Evolutionary conservation across 768 basidiomycete genomes (phyloP).

Genomic region (Trametes cubensis): DNA sequence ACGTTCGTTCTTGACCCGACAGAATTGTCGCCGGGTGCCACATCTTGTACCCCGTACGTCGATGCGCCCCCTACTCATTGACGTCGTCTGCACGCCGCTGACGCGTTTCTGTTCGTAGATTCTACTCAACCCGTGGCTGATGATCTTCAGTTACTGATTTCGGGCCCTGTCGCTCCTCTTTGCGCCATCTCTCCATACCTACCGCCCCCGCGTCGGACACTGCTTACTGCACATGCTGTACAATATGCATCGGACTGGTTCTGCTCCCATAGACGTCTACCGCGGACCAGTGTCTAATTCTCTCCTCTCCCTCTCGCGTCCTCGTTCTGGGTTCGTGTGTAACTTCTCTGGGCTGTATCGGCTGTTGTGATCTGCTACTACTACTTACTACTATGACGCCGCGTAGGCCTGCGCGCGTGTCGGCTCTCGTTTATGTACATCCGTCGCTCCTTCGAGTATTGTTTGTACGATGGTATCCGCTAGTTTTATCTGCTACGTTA

Average conservation of each 20-base stretch:
- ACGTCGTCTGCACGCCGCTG: background rate
- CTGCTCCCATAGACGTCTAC: background rate
- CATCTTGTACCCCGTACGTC: constrained; percentile 72
- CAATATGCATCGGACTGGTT: background rate
- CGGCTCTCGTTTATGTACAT: background rate
- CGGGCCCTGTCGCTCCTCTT: background rate
- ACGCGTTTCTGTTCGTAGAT: constrained; percentile 6
- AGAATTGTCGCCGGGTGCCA: constrained; percentile 69
- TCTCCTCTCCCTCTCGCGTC: background rate
- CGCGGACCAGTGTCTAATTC: background rate
- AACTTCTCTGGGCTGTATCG: too few species aligned
- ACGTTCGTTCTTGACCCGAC: constrained; percentile 2
- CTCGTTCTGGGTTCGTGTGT: background rate
- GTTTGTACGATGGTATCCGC: too few species aligned
- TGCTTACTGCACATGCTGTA: background rate
- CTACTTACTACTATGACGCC: background rate
- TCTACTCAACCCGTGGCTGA: constrained; percentile 79
- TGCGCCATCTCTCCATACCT: background rate
- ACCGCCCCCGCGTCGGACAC: background rate
- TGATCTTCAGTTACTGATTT: constrained; percentile 71
- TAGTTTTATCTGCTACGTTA: too few species aligned
- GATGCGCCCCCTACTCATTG: constrained; percentile 16
- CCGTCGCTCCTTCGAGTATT: background rate
- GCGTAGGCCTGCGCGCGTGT: constrained; percentile 12
- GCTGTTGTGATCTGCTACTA: background rate